phyloP scores from a whole-genome alignment of 2,329 filamentous ascomycete genomes.

The Cryphonectria carpinicola region DNA sequence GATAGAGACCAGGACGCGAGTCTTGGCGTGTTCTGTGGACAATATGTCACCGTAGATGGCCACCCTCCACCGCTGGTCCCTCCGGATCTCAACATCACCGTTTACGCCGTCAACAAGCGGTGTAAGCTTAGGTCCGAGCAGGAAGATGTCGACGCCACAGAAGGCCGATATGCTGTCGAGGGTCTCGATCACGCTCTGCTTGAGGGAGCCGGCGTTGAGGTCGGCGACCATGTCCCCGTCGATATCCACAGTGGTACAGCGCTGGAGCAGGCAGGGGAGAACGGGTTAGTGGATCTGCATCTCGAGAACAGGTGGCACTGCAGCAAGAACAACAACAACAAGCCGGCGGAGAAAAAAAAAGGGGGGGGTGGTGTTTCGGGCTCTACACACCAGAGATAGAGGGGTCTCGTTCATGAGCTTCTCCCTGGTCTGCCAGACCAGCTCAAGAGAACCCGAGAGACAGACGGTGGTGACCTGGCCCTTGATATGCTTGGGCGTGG shows the following conservation, averaged over 20 bases:
- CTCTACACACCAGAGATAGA: slow-evolving; percentile 78
- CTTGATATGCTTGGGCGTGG: slow-evolving; percentile 73
- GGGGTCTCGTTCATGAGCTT: slow-evolving; percentile 90
- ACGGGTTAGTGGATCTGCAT: slow-evolving; percentile 27
- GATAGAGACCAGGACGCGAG: slow-evolving; percentile 93
- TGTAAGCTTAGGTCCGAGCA: slow-evolving; percentile 86
- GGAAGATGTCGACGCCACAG: slow-evolving; percentile 95
- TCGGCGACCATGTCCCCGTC: slow-evolving; percentile 90
- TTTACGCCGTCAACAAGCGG: slow-evolving; percentile 76
- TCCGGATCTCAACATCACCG: slow-evolving; percentile 79
- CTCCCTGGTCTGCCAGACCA: slow-evolving; percentile 87
- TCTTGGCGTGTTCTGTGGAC: slow-evolving; percentile 96
- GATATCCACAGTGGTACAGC: slow-evolving; percentile 90
- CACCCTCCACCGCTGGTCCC: slow-evolving; percentile 88
- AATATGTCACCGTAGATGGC: slow-evolving; percentile 95
- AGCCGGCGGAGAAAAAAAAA: neutral
- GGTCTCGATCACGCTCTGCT: slow-evolving; percentile 77
- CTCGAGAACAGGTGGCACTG: slow-evolving; percentile 36
- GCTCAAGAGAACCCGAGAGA: slow-evolving; percentile 83
- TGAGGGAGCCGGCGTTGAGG: slow-evolving; percentile 65
- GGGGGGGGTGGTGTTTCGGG: slow-evolving; percentile 13
- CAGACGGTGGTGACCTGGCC: slow-evolving; percentile 84
- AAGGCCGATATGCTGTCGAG: slow-evolving; percentile 85
- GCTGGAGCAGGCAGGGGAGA: slow-evolving; percentile 53
- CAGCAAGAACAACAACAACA: slow-evolving; percentile 8